phyloP scores from a whole-genome alignment of 2,329 filamentous ascomycete species.

The Colletotrichum eleusines region DNA sequence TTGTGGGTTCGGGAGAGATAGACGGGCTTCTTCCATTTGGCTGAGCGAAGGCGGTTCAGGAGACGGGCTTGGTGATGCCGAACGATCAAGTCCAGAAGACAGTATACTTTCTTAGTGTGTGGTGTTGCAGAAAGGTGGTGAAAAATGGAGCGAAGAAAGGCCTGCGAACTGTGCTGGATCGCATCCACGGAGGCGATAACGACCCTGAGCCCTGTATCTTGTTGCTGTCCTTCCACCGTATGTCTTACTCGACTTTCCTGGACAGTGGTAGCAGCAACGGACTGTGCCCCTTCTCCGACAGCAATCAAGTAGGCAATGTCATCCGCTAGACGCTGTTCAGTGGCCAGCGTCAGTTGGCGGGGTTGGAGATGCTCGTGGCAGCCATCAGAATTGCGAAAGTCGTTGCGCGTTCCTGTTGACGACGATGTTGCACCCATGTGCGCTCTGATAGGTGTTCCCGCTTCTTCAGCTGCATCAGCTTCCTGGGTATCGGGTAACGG shows the following conservation, averaged over 20 bases:
- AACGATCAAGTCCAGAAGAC: conserved; percentile 26
- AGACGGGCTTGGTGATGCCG: conserved; percentile 41
- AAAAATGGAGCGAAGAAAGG: conserved; percentile 36
- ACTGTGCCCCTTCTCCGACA: conserved; percentile 42
- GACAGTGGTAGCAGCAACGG: conserved; percentile 40
- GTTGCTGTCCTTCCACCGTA: background rate
- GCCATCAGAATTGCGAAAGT: conserved; percentile 4
- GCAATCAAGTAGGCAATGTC: conserved; percentile 39
- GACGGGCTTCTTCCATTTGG: conserved; percentile 39
- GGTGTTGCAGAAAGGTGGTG: conserved; percentile 13
- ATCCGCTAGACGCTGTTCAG: conserved; percentile 38
- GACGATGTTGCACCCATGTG: background rate
- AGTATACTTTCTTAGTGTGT: conserved; percentile 15
- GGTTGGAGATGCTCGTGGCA: background rate
- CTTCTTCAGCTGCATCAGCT: background rate
- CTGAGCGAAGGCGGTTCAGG: conserved; percentile 41
- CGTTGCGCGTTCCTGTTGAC: background rate
- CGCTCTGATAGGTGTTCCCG: background rate
- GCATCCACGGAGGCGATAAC: conserved; percentile 40
- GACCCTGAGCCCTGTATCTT: conserved; percentile 18
- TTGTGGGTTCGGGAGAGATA: conserved; percentile 42
- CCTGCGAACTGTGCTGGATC: conserved; percentile 34
- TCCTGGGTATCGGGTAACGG: conserved; percentile 22
- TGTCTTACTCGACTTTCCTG: conserved; percentile 23
- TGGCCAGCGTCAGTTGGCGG: conserved; percentile 22